Conservation (phyloP, 768 basidiomycete species). For the Phylloporus sp. region DNA sequence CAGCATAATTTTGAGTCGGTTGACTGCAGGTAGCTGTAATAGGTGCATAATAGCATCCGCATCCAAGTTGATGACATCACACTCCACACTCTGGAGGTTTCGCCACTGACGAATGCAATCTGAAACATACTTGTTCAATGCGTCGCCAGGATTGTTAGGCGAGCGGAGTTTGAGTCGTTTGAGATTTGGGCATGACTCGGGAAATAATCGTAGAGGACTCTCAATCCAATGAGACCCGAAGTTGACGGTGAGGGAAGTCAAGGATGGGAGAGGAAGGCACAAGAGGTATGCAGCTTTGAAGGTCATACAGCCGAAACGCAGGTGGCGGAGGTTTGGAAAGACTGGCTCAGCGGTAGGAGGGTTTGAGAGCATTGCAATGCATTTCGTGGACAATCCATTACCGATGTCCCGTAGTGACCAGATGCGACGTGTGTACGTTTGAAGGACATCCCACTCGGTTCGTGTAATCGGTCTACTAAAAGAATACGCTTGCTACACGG, state of each 20-base stretch:
- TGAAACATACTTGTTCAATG: neutral
- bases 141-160: neutral
- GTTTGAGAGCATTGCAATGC: neutral
- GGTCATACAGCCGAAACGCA: neutral
- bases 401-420: neutral
- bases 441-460: neutral
- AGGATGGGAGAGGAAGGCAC: neutral
- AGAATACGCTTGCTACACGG: neutral
- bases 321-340: neutral
- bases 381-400: neutral
- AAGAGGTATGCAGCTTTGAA: neutral
- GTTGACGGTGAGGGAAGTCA: neutral
- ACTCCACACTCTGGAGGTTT: neutral
- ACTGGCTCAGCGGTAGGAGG: neutral
- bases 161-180: neutral
- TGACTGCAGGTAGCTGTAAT: neutral
- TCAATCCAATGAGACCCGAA: neutral
- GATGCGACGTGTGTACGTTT: neutral
- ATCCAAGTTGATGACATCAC: neutral
- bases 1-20: neutral
- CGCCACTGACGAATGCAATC: neutral
- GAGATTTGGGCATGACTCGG: neutral
- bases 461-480: neutral
- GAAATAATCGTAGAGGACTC: neutral
- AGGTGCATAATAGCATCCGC: neutral